These are phyloP conservation scores for Fusarium circinatum DNA, from an alignment of 2,329 filamentous ascomycete species.

Conservation along the genomic window DNA sequence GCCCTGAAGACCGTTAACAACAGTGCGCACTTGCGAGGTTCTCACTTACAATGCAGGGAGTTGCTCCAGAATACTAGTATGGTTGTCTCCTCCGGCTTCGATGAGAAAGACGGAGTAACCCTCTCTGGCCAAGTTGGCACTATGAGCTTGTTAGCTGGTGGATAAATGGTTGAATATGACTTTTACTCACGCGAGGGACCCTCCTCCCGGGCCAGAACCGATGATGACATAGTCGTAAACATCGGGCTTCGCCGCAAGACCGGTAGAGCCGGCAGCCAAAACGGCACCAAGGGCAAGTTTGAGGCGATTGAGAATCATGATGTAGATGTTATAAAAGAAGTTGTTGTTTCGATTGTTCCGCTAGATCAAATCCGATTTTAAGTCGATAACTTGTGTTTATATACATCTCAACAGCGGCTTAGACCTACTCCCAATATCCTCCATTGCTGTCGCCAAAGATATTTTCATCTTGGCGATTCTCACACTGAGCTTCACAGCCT, in stretches of 20 bases:
- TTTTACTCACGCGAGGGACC: not conserved
- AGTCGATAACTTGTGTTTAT: not conserved
- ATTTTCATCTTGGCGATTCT: not conserved
- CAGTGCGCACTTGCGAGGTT: rapidly evolving
- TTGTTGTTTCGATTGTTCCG: not conserved
- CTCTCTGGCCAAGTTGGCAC: not conserved
- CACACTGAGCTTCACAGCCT: not conserved
- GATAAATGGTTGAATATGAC: too few relatives aligned
- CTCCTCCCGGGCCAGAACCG: not conserved
- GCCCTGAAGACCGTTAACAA: not conserved
- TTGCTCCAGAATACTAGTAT: not conserved
- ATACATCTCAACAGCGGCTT: rapidly evolving
- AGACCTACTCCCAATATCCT: not conserved
- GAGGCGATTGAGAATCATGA: not conserved
- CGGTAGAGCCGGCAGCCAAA: not conserved
- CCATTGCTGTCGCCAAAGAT: too few relatives aligned
- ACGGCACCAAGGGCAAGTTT: not conserved
- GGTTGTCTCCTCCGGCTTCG: constrained; percentile 5
- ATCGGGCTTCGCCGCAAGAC: not conserved
- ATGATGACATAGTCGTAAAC: constrained; percentile 14
- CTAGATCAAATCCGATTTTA: not conserved
- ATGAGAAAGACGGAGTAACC: constrained; percentile 6
- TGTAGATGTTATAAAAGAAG: not conserved
- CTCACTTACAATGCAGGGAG: not conserved
- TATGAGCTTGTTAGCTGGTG: not conserved